Conservation (phyloP, 2,329 filamentous ascomycete genomes). For the Colletotrichum endophyticum region DNA sequence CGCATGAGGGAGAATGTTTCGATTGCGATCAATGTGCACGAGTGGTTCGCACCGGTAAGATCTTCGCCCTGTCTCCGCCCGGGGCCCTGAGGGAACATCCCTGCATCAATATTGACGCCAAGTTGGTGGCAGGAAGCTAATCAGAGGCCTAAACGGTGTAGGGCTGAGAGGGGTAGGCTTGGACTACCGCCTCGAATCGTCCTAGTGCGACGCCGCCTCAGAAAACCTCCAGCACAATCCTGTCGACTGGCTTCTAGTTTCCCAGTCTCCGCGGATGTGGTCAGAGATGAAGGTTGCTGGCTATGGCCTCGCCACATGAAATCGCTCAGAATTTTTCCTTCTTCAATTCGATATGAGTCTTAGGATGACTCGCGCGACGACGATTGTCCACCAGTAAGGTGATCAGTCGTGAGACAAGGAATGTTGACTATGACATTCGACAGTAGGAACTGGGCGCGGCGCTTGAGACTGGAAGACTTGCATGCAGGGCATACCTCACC, state of each 20-base stretch:
- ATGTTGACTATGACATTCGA: not conserved
- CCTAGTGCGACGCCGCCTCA: not conserved
- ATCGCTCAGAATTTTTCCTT: not conserved
- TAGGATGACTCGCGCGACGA: conserved; percentile 3
- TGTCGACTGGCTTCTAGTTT: not conserved
- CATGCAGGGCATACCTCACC: not conserved
- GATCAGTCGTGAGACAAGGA: not conserved
- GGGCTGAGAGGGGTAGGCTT: conserved; percentile 12
- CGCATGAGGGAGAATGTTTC: not conserved
- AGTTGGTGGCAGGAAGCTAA: conserved; percentile 10
- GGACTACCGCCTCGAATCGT: not conserved
- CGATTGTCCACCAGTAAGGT: not conserved
- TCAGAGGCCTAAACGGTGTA: conserved; percentile 15
- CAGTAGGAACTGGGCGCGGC: not conserved
- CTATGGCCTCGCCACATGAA: not conserved
- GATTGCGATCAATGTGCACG: not conserved
- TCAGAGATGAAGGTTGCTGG: not conserved
- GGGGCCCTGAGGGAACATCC: not conserved
- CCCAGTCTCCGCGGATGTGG: not conserved
- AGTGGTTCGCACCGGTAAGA: conserved; percentile 1
- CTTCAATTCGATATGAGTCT: not conserved
- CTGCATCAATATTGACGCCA: not conserved
- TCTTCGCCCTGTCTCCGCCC: conserved; percentile 1
- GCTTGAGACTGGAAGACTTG: not conserved
- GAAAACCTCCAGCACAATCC: not conserved